phyloP scores from a whole-genome alignment of 192 early-diverging fungal genomes.

The Umbelopsis vinacea region DNA sequence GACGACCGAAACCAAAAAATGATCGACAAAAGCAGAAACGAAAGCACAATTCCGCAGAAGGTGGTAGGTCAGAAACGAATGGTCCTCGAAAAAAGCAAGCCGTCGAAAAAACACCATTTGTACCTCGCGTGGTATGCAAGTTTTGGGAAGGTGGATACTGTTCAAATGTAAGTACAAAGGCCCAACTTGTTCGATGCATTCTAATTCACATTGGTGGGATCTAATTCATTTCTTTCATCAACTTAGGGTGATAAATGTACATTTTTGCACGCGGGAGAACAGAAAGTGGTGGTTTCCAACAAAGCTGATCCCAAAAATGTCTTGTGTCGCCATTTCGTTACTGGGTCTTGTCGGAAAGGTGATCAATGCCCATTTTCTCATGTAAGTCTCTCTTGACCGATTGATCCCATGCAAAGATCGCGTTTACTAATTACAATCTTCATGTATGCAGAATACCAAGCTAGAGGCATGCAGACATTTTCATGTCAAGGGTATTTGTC shows the following conservation, averaged over 20 bases:
- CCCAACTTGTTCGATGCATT: background rate
- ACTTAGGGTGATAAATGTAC: conserved; percentile 8
- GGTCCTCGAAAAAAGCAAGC: background rate
- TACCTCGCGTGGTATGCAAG: background rate
- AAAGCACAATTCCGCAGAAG: background rate
- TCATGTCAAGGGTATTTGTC: conserved; percentile 34
- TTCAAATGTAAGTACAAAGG: background rate
- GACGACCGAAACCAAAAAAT: no score
- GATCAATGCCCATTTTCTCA: conserved; percentile 14
- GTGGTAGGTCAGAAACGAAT: background rate
- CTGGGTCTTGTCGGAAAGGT: background rate
- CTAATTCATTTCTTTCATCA: background rate
- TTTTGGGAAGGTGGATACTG: background rate
- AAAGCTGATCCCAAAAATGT: background rate
- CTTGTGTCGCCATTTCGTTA: background rate
- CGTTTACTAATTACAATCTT: background rate
- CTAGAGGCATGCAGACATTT: conserved; percentile 39
- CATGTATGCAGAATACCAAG: conserved; percentile 30
- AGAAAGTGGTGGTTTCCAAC: no score
- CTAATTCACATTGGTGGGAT: background rate
- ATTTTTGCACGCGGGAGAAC: conserved; percentile 6
- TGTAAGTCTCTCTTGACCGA: background rate
- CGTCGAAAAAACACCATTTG: conserved; percentile 4
- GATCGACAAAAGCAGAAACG: background rate
- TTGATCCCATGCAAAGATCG: background rate